These are phyloP conservation scores for Inga oerstediana DNA, from an alignment of 306 rosid species.

Conservation along the genomic window DNA sequence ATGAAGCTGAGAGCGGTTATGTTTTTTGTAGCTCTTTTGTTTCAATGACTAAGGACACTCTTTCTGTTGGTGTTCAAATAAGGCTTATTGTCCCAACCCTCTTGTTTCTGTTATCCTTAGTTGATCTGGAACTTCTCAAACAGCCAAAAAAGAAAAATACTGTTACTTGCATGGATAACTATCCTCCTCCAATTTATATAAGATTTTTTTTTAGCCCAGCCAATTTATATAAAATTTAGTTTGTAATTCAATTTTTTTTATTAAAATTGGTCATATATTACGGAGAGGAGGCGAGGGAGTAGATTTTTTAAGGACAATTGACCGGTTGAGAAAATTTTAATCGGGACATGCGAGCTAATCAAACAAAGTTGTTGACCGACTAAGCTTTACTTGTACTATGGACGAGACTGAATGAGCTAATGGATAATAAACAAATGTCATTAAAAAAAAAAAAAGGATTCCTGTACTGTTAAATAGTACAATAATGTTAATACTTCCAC, in stretches of 20 bases:
- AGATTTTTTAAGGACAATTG: not conserved
- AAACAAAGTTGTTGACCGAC: not conserved
- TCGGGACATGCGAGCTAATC: not conserved
- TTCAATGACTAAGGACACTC: not conserved
- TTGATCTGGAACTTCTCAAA: too few relatives aligned
- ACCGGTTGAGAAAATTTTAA: not conserved
- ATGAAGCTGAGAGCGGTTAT: not conserved
- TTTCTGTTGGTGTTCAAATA: not conserved
- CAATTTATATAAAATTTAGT: too few relatives aligned
- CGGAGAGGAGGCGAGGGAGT: not conserved
- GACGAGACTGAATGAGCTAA: too few relatives aligned
- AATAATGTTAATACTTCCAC: not conserved
- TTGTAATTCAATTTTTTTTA: too few relatives aligned
- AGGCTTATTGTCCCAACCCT: not conserved
- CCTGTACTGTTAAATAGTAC: too few relatives aligned
- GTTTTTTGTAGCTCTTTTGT: not conserved
- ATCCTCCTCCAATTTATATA: too few relatives aligned
- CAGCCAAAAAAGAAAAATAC: too few relatives aligned
- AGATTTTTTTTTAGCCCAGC: too few relatives aligned
- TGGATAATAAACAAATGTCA: too few relatives aligned
- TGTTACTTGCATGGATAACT: too few relatives aligned
- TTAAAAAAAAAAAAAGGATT: too few relatives aligned
- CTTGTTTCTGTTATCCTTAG: not conserved
- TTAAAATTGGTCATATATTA: too few relatives aligned
- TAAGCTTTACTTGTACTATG: not conserved